A percentile compares a stretch with the other conserved stretches of the same genome.
These are phyloP conservation scores for Stemphylium vesicarium DNA, from an alignment of 2,329 filamentous ascomycete species.

Conservation along the genomic window DNA sequence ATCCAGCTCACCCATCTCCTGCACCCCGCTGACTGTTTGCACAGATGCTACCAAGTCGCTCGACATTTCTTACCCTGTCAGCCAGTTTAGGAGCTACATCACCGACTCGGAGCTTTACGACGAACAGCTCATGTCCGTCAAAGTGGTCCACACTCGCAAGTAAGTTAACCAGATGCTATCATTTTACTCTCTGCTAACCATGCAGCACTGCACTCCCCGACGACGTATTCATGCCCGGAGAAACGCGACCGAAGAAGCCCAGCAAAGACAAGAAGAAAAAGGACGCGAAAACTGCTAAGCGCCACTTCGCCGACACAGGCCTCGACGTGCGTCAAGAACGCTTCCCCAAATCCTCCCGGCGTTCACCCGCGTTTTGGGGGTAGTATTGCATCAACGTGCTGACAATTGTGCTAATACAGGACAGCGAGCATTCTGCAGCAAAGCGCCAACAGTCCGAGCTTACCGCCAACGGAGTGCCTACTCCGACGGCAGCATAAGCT, in stretches of 20 bases:
- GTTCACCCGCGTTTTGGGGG: conserved; percentile 24
- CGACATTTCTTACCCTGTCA: conserved; percentile 80
- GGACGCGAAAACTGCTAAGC: conserved; percentile 47
- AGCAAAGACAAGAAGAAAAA: conserved; percentile 51
- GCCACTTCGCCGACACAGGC: conserved; percentile 52
- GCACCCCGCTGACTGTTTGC: conserved; percentile 12
- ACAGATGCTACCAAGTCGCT: conserved; percentile 69
- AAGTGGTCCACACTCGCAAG: conserved; percentile 85
- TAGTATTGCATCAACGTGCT: conserved; percentile 34
- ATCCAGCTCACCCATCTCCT: not conserved
- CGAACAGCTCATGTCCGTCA: conserved; percentile 75
- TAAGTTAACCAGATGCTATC: conserved; percentile 56
- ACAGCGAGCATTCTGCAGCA: conserved; percentile 40
- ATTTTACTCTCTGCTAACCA: conserved; percentile 23
- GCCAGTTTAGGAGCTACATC: conserved; percentile 85
- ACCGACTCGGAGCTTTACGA: conserved; percentile 77
- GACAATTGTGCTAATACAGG: conserved; percentile 47
- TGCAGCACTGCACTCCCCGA: conserved; percentile 82
- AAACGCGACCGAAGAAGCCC: conserved; percentile 58
- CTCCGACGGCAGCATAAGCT: conserved; percentile 38
- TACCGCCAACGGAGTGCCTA: conserved; percentile 37
- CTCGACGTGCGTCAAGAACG: conserved; percentile 53
- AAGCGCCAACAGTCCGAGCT: conserved; percentile 43
- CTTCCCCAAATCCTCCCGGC: conserved; percentile 26
- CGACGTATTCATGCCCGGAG: conserved; percentile 85